Base-by-base conservation (phyloP, 352 stramenopile genomes). In the Globisporangium ultimum region DNA sequence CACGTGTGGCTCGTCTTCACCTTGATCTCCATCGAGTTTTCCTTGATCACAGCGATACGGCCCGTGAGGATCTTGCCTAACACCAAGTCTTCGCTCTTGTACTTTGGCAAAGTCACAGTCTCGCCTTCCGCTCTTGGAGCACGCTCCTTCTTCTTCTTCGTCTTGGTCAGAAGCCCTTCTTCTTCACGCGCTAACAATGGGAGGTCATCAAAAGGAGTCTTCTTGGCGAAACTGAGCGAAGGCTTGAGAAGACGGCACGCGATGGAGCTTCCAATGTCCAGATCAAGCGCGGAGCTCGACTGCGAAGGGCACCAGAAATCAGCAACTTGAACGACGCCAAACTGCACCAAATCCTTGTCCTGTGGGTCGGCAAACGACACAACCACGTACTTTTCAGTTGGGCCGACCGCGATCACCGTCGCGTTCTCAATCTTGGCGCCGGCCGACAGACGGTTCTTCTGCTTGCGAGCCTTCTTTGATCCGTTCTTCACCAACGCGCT, bases 1-100 rank as follows among this genome's bases (percentile, higher is more conserved):
- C 72, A 70, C 58, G 80, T 87, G 67, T 88, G 91, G 43, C 58
- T 72, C 5, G 77, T 80, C 72, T 89, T 83, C 34, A 96, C 61
- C 53, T 89, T 89, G 60, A 96, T 78, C 60, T 96, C 84, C 71
- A 96, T 91, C 50, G 71, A 70, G 63, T 78, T 70, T 60, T 96
- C 85, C 55, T 90, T 91, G 73, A 96, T 92, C 18, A 71, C 69
- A 17, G 72, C 57, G 60, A 96, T 84, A 20, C 80, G 66, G 40
- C 85, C 87, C 1, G 76, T 91, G 57, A 96, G 62, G 14, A 72
- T 71, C 63, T 82, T 83, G 14, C 87, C 85, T 14, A 93, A 64
- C 36, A 66, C 62, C 3, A 96, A 53, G 48, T 92, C 83, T 3
- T 78, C 66, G 49, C 63, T 63, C 3, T 57, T 38, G 61, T 96